Evolutionary conservation across 257 asterid species (phyloP).

Genomic region (Dorcoceras hygrometricum): DNA sequence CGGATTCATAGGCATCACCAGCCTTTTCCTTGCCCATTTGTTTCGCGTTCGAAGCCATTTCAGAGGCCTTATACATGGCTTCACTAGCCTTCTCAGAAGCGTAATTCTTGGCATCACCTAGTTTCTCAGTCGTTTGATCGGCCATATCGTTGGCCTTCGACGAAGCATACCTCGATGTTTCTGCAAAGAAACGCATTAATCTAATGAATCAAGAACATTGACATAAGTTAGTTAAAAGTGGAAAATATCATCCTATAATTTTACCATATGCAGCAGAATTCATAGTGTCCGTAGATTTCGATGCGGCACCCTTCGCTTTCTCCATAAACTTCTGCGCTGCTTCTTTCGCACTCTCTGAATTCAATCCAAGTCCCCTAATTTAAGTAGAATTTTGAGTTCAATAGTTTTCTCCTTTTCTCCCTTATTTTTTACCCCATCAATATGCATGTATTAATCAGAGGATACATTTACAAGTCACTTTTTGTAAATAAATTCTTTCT

Average conservation of each 20-base stretch:
- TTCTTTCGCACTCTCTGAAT: constrained; percentile 31
- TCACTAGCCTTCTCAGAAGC: constrained; percentile 33
- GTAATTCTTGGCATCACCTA: constrained; percentile 23
- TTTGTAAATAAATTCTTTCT: no score
- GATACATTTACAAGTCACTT: background rate
- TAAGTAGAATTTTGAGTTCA: no score
- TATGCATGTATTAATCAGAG: background rate
- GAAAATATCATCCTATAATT: no score
- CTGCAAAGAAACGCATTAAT: constrained; percentile 26
- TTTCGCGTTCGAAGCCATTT: constrained; percentile 21
- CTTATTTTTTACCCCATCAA: no score
- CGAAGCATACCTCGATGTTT: constrained; percentile 44
- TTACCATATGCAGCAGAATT: constrained; percentile 49
- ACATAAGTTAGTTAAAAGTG: background rate
- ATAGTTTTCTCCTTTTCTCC: background rate
- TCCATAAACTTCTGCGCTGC: constrained; percentile 28
- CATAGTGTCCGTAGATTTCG: constrained; percentile 35
- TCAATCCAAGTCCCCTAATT: constrained; percentile 31
- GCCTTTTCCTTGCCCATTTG: constrained; percentile 27
- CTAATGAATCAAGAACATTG: background rate
- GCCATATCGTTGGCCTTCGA: constrained; percentile 38
- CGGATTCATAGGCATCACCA: constrained; percentile 18
- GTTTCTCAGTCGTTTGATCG: constrained; percentile 29
- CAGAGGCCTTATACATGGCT: constrained; percentile 32
- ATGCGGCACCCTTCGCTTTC: constrained; percentile 44